Conservation (phyloP, 2,329 filamentous ascomycete genomes). For the Ophiosphaerella korrae region DNA sequence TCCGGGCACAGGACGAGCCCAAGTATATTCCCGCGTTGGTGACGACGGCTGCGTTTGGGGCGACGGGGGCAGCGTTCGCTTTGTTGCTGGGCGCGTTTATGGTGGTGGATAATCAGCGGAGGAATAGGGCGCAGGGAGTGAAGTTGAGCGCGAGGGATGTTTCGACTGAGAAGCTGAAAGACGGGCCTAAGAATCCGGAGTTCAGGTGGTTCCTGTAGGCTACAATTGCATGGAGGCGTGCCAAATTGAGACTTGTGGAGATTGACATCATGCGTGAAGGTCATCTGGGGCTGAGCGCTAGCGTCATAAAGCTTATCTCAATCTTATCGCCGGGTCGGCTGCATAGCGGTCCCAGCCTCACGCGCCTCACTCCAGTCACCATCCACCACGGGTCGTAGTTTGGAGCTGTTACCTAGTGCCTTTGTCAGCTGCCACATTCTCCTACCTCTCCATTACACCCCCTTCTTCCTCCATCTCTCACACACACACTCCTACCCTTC, state of each 20-base stretch:
- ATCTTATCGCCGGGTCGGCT: constrained; percentile 32
- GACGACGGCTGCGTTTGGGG: constrained; percentile 69
- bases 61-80: constrained; percentile 61
- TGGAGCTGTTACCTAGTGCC: constrained; percentile 25
- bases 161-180: constrained; percentile 52
- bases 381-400: constrained; percentile 28
- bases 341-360: constrained; percentile 31
- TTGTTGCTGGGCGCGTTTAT: constrained; percentile 66
- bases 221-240: too few relatives aligned
- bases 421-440: constrained; percentile 3
- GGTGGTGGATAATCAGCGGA: constrained; percentile 66
- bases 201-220: constrained; percentile 52
- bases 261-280: constrained; percentile 6
- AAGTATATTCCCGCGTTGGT: constrained; percentile 70
- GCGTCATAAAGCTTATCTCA: too few relatives aligned
- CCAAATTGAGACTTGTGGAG: not conserved
- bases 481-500: constrained; percentile 17
- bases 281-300: not conserved
- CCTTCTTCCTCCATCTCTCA: constrained; percentile 6
- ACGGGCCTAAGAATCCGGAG: constrained; percentile 50
- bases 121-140: constrained; percentile 62
- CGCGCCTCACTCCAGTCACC: constrained; percentile 30
- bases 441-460: not conserved
- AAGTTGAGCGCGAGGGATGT: constrained; percentile 59
- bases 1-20: constrained; percentile 65